A percentile compares a stretch with the other conserved stretches of the same genome.
Conservation (phyloP, 306 rosid genomes). For the Lathyrus sativus region DNA sequence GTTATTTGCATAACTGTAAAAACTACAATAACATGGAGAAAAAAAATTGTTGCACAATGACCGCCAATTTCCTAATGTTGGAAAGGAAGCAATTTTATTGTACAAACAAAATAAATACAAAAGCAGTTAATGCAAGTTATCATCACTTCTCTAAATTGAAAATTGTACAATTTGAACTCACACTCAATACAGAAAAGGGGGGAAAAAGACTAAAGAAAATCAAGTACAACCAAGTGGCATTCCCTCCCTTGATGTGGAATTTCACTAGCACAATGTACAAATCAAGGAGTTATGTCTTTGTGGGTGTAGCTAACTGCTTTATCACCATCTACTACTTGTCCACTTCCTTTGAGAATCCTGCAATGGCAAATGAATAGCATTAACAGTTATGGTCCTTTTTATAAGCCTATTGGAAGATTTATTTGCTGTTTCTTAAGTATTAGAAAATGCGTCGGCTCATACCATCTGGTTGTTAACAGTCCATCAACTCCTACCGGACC, state of each 20-base stretch:
- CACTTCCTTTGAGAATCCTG: slow-evolving; percentile 93
- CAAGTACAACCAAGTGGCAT: slow-evolving; percentile 10
- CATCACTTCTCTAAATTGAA: slow-evolving; percentile 10
- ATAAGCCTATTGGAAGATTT: slow-evolving; percentile 2
- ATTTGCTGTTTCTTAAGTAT: slow-evolving; percentile 14
- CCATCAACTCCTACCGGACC: slow-evolving; percentile 99
- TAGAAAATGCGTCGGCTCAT: slow-evolving; percentile 36
- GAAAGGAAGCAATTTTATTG: slow-evolving; percentile 11
- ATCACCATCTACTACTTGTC: slow-evolving; percentile 89
- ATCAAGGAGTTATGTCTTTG: slow-evolving; percentile 63
- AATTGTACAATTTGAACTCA: slow-evolving; percentile 28
- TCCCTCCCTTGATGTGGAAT: slow-evolving; percentile 15
- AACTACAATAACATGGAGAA: background rate
- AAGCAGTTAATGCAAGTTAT: slow-evolving; percentile 5
- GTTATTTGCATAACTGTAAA: background rate
- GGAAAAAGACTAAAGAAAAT: background rate
- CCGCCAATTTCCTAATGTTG: slow-evolving; percentile 2
- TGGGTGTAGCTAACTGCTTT: slow-evolving; percentile 68
- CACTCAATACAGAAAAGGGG: background rate
- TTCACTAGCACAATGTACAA: slow-evolving; percentile 22
- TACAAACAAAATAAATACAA: slow-evolving; percentile 5
- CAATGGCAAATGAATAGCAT: slow-evolving; percentile 33
- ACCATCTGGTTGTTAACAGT: slow-evolving; percentile 92
- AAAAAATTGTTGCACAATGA: background rate
- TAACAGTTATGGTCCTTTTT: slow-evolving; percentile 20